A percentile compares a stretch with the other conserved stretches of the same genome.
Evolutionary conservation across 1,284 basidiomycete genomes (phyloP).

Genomic region (Athelia sp.): DNA sequence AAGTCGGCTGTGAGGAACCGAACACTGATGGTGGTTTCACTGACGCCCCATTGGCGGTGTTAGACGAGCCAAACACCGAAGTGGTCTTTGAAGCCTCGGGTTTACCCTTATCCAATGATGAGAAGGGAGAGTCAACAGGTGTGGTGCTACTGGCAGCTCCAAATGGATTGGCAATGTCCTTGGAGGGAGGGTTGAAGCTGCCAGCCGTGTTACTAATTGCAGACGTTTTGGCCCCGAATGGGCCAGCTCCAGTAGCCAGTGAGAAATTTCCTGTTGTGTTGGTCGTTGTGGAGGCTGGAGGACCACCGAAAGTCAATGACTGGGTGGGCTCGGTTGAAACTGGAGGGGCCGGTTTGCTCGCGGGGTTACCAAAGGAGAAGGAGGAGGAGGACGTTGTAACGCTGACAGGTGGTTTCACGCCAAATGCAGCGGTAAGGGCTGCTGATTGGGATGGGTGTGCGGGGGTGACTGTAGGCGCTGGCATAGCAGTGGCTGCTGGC

Average conservation of each 20-base stretch:
- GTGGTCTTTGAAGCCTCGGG: not conserved
- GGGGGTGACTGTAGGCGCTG: slow-evolving; percentile 3
- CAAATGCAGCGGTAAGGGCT: not conserved
- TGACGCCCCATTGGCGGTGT: slow-evolving; percentile 13
- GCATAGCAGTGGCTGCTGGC: not conserved
- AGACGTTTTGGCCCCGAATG: too few relatives aligned
- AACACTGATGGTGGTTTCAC: slow-evolving; percentile 3
- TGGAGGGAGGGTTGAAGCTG: too few relatives aligned
- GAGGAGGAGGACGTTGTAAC: not conserved
- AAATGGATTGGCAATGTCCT: too few relatives aligned
- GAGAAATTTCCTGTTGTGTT: too few relatives aligned
- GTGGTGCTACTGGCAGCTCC: not conserved
- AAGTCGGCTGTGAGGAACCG: slow-evolving; percentile 9
- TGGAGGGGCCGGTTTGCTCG: not conserved
- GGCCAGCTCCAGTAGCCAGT: too few relatives aligned
- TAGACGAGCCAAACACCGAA: not conserved
- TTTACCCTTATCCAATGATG: not conserved
- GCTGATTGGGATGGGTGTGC: not conserved
- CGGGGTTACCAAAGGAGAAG: not conserved
- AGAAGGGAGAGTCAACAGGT: not conserved
- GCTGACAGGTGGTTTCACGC: not conserved
- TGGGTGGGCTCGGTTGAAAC: not conserved
- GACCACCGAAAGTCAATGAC: not conserved
- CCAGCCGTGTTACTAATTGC: too few relatives aligned
- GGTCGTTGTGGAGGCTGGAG: too few relatives aligned